Conservation (phyloP, 2,329 filamentous ascomycete species). For the Penicillium decumbens region DNA sequence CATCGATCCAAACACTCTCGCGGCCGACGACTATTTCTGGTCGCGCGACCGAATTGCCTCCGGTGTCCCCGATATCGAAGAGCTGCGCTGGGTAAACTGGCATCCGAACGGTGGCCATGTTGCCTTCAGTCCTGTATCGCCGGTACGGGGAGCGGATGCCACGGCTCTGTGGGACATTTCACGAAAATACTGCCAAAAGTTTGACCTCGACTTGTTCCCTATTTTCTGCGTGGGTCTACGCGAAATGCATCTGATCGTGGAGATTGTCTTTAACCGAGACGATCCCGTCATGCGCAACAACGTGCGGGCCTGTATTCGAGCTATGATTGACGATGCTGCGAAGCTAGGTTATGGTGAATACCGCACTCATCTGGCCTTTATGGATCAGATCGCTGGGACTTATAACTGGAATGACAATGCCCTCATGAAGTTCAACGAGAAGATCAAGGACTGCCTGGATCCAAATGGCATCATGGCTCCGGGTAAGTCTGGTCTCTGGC, state of each 20-base stretch:
- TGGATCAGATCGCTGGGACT: constrained; percentile 18
- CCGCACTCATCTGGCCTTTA: constrained; percentile 18
- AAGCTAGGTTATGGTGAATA: constrained; percentile 19
- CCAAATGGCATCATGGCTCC: constrained; percentile 17
- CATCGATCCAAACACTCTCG: constrained; percentile 2
- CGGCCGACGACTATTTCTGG: constrained; percentile 6
- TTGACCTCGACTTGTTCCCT: constrained; percentile 6
- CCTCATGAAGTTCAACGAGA: constrained; percentile 11
- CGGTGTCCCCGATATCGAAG: constrained; percentile 7
- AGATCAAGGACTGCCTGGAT: constrained; percentile 14
- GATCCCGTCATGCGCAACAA: constrained; percentile 6
- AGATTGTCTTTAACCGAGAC: constrained; percentile 12
- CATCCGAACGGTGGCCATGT: constrained; percentile 11
- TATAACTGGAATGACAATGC: constrained; percentile 13
- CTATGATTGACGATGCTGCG: constrained; percentile 10
- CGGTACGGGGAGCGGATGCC: constrained; percentile 6
- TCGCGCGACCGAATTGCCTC: constrained; percentile 5
- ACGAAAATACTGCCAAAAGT: constrained; percentile 1
- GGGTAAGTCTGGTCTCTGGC: constrained; percentile 16
- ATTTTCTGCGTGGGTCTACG: constrained; percentile 7
- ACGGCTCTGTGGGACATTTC: constrained; percentile 7
- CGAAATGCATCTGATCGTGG: constrained; percentile 12
- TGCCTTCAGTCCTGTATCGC: constrained; percentile 9
- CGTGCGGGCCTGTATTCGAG: constrained; percentile 5
- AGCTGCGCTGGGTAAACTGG: constrained; percentile 12